These are phyloP conservation scores for Groenewaldozyma salmanticensis DNA, from an alignment of 805 yeast genomes.

Conservation along the genomic window DNA sequence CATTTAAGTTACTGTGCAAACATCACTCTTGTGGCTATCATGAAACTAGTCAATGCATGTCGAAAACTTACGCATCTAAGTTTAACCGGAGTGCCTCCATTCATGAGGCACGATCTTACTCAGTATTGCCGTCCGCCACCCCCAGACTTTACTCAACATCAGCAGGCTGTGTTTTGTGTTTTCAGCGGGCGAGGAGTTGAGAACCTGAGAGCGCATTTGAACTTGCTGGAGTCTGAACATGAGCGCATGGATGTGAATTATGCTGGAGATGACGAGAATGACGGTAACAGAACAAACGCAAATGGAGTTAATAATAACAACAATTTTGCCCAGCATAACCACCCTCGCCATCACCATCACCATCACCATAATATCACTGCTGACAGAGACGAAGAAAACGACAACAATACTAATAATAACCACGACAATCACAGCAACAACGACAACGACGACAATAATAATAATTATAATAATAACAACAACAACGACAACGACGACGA, in stretches of 20 bases:
- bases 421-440: too few species aligned
- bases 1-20: constrained; percentile 87
- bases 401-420: too few species aligned
- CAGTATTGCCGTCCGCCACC: constrained; percentile 89
- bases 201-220: constrained; percentile 61
- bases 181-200: constrained; percentile 86
- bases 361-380: too few species aligned
- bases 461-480: too few species aligned
- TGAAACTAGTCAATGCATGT: constrained; percentile 63
- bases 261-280: neutral
- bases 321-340: neutral
- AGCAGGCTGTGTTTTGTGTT: constrained; percentile 80
- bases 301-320: neutral
- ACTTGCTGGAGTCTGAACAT: constrained; percentile 15
- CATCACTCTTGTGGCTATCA: constrained; percentile 69
- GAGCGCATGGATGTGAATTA: neutral
- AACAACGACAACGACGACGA: too few species aligned
- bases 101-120: constrained; percentile 75
- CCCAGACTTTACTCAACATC: constrained; percentile 79
- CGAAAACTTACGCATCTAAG: constrained; percentile 84
- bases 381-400: too few species aligned
- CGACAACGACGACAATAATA: too few species aligned
- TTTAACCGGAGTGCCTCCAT: constrained; percentile 85
- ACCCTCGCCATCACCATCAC: too few species aligned
- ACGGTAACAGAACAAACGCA: neutral